These are phyloP conservation scores for Ophiocytium majus DNA, from an alignment of 352 stramenopile species.

Conservation along the genomic window DNA sequence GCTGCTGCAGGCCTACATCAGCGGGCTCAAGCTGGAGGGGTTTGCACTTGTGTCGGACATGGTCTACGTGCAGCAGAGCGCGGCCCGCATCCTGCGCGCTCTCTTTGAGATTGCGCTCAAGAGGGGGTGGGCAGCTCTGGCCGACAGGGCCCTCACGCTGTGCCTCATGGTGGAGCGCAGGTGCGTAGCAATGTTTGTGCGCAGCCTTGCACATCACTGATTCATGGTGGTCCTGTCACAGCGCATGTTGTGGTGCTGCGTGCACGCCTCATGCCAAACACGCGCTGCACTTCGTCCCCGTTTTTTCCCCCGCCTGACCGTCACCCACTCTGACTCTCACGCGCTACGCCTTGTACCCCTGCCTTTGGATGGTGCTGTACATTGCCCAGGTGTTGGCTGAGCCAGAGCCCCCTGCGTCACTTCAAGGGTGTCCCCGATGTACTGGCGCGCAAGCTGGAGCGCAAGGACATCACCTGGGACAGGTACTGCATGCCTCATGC, in stretches of 20 bases:
- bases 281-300: not conserved
- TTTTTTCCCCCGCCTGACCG: not conserved
- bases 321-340: too few relatives aligned
- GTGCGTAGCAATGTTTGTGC: conserved; percentile 49
- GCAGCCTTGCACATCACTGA: not conserved
- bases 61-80: conserved; percentile 97
- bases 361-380: too few relatives aligned
- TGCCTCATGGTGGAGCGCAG: conserved; percentile 99
- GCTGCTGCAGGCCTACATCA: conserved; percentile 98
- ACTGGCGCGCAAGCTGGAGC: conserved; percentile 93
- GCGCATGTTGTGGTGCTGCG: not conserved
- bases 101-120: conserved; percentile 98
- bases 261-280: not conserved
- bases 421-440: conserved; percentile 91
- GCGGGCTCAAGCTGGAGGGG: conserved; percentile 90
- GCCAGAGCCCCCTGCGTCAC: conserved; percentile 93
- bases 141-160: conserved; percentile 90
- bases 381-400: conserved; percentile 89
- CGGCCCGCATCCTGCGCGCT: conserved; percentile 93
- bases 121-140: conserved; percentile 87
- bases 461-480: conserved; percentile 97
- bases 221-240: not conserved
- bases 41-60: conserved; percentile 98
- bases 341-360: too few relatives aligned
- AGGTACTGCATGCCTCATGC: conserved; percentile 66